Base-by-base conservation (phyloP, 106 monocot species). In the Agapanthus africanus region DNA sequence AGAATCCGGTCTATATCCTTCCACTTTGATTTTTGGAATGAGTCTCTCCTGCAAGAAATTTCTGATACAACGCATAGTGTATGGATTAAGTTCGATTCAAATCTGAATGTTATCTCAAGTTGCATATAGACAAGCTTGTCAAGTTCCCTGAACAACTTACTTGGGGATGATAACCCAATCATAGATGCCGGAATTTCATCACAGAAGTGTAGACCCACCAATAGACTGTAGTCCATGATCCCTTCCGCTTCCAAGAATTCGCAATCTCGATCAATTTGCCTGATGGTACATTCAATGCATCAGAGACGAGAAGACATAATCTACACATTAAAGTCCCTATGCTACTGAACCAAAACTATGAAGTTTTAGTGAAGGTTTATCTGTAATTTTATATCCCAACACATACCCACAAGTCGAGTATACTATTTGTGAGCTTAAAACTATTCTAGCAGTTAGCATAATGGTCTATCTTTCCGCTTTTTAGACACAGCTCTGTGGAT, bases 201-300 rank as follows among this genome's bases (percentile, higher is more conserved):
- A 33, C 79, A 39, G 49, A 93, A 93, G 42, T 93, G 93, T 71
- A 89, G 62, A 39, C 93, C 93, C 21, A 93, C 81, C 73, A 93
- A 77, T 11, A 93, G 79, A 67, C 93, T 93, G 41, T 93, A 93
- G 67, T 93, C 93, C 93, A 93, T 93, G 18, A 93, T 93, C 35
- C 86, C 79, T 61, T 84, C 93, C 44, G 81, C 65, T 84, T 93
- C 93, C 77, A 93, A 57, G 46, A 93, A 93, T 64, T 86, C 77
- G 70, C 93, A 93, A 70, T 93, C 93, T 37, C 76, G 76, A 54
- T 86, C 84, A n/a, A 88, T 79, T 78, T 93, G 88, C 59, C 93
- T 93, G 62, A 30, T 35, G 15, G 46, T 22, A 47, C 18, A 73
- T 46, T 35, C 13, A 49, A 18, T 41, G 65, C 25, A 66, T 66